Base-by-base conservation (phyloP, 805 yeast genomes). In the Komagataella pastoris region DNA sequence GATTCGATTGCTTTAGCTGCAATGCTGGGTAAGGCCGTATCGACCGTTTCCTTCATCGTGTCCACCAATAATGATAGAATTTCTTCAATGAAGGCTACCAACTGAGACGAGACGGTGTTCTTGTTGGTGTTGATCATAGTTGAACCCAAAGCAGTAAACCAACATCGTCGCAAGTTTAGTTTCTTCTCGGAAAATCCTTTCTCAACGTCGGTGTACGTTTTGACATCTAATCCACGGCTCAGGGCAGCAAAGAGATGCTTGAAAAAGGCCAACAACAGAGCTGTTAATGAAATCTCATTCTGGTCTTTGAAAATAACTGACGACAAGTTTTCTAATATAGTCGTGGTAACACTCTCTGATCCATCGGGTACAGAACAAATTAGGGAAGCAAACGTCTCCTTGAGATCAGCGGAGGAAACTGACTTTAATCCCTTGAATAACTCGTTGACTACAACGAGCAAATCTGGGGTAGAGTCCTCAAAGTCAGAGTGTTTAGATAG, bases 101-200 rank as follows among this genome's bases (percentile, higher is more conserved):
- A 12, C 17, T 52, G 14, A 47, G 54, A 3, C 46, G 52, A 47
- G 43, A 49, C 44, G 12, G 21, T 47, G 43, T 52, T 55, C 3
- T 48, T 10, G 24, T 53, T 50, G 6, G 53, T 19, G 1, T 51
- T 44, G 3, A 59, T 50, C 2, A 73, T 50, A 5, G 61, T 56
- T 1, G 61, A 56, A 3, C 79, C 82, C 14, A 84, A 59, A 43
- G 77, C 65, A 44, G 72, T 60, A 52, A 75, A 73, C 97, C 97
- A 91, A 18, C 79, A 66, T 59, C 78, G 79, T 57, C 84, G 76
- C 21, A 86, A 64, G 36, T 76, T 76, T 10, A 74, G 65, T 56
- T 85, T 86, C 58, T 85, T 74, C 44, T 86, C 90, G 12, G 66
- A 61, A 12, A 88, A 66, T 0, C 97, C 97, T 17, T 71, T 65